These are phyloP conservation scores for Paraleonurus japonicus DNA, from an alignment of 257 asterid genomes.

Conservation along the genomic window DNA sequence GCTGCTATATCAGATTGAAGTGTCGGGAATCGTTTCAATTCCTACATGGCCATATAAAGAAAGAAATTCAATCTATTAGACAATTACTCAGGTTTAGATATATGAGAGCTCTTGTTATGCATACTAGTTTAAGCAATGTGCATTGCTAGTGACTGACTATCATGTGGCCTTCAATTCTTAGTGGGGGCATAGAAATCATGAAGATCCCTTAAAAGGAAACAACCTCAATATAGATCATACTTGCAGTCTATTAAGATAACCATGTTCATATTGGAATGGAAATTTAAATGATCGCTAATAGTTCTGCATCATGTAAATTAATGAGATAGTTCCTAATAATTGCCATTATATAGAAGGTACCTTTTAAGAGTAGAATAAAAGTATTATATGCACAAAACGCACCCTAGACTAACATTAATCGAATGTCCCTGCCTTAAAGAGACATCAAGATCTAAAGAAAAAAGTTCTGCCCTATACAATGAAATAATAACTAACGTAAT, in stretches of 20 bases:
- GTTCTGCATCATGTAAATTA: neutral
- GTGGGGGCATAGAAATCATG: neutral
- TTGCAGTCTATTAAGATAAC: neutral
- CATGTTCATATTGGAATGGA: neutral
- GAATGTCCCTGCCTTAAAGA: too few relatives aligned
- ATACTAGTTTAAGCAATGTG: neutral
- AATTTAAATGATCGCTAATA: neutral
- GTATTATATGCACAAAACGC: too few relatives aligned
- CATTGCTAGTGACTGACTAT: neutral
- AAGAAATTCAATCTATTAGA: neutral
- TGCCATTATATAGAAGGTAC: neutral
- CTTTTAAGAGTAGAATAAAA: too few relatives aligned
- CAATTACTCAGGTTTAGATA: neutral
- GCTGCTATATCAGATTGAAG: constrained; percentile 93
- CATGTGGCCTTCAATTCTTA: neutral
- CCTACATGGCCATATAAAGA: constrained; percentile 41
- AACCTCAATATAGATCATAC: neutral
- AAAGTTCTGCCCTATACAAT: neutral
- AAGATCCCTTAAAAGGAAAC: neutral
- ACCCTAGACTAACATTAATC: too few relatives aligned
- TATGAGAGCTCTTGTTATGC: neutral
- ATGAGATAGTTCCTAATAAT: neutral
- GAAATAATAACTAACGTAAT: neutral
- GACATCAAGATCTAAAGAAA: neutral
- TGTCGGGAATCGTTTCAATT: constrained; percentile 87